A percentile compares a stretch with the other conserved stretches of the same genome.
These are phyloP conservation scores for Trichoderma atroviride DNA, from an alignment of 2,329 filamentous ascomycete genomes.

Conservation along the genomic window DNA sequence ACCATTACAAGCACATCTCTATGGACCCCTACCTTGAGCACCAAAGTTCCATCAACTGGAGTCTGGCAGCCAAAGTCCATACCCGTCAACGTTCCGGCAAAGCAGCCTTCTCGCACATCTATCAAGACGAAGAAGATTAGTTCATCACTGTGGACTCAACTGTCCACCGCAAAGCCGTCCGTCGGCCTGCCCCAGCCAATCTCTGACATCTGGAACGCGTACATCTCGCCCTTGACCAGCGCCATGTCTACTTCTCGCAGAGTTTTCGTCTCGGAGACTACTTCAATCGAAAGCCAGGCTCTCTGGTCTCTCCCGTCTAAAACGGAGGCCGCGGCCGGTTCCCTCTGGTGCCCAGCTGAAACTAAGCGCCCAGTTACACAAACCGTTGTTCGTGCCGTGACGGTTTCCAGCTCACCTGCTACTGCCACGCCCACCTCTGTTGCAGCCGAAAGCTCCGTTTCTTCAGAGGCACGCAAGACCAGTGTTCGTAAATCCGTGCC, in stretches of 20 bases:
- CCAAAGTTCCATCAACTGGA: background rate
- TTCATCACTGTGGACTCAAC: slow-evolving; percentile 6
- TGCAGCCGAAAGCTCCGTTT: background rate
- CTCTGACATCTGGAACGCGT: slow-evolving; percentile 1
- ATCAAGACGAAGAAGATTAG: background rate
- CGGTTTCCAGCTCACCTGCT: background rate
- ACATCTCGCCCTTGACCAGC: background rate
- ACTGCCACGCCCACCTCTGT: background rate
- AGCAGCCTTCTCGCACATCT: background rate
- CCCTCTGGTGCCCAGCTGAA: slow-evolving; percentile 14
- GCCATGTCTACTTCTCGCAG: background rate
- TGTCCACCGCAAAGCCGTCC: background rate
- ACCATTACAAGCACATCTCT: slow-evolving; percentile 19
- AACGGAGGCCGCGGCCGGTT: background rate
- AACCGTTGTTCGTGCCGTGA: background rate
- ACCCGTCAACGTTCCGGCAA: background rate
- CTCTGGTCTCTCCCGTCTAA: slow-evolving; percentile 6
- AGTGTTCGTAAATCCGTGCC: slow-evolving; percentile 2
- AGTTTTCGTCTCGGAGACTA: background rate
- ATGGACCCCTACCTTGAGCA: background rate
- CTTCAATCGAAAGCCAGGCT: slow-evolving; percentile 1
- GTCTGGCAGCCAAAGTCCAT: slow-evolving; percentile 8
- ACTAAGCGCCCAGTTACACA: slow-evolving; percentile 1
- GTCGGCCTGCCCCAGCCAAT: slow-evolving; percentile 12
- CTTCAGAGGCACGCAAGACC: background rate